Evolutionary conservation across 306 rosid genomes (phyloP).

Genomic region (Prunus persica): Prunus_persica_NCBIv2 NC_034009.1:8167501-8168000

Average conservation of each 20-base stretch:
- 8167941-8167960: conserved; percentile 19
- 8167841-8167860: conserved; percentile 28
- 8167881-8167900: conserved; percentile 3
- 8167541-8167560: conserved; percentile 80
- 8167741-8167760: conserved; percentile 27
- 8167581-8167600: conserved; percentile 53
- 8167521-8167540: conserved; percentile 66
- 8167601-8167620: conserved; percentile 74
- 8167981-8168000: conserved; percentile 8
- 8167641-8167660: conserved; percentile 75
- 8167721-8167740: conserved; percentile 58
- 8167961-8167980: conserved; percentile 22
- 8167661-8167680: conserved; percentile 88
- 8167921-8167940: conserved; percentile 26
- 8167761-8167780: conserved; percentile 25
- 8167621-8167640: conserved; percentile 56
- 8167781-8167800: conserved; percentile 1
- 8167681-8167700: conserved; percentile 55
- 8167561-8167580: conserved; percentile 64
- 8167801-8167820: conserved; percentile 8
- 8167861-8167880: conserved; percentile 17
- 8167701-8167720: conserved; percentile 47
- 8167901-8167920: background rate
- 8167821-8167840: conserved; percentile 20
- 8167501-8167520: conserved; percentile 85